Base-by-base conservation (phyloP, 495 filamentous ascomycete genomes). In the Coniosporium apollinis region DNA sequence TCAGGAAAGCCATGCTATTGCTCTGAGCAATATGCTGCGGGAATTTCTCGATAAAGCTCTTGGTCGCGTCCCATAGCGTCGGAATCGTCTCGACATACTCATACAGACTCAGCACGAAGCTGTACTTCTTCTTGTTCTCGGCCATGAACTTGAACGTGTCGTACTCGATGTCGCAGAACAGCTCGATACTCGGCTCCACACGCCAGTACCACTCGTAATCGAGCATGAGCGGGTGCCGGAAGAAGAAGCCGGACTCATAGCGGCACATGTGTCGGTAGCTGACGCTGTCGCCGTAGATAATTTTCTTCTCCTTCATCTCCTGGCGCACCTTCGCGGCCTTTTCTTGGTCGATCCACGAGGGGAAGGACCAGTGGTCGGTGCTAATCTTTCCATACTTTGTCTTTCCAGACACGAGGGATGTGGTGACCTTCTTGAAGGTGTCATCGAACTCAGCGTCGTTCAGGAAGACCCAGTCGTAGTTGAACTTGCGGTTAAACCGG, bases 391-490 rank as follows among this genome's bases (percentile, higher is more conserved):
- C 91, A 56, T 94, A 97, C 54, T 80, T 69, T 13, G 89, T 82
- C 38, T 68, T 86, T 18, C 89, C 89, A 11, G 85, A 94, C n/a
- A 84, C 76, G 22, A 97, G 66, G 3, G 82, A 71, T 8, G 72
- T 74, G 11, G 89, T 97, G 37, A 97, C 69, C 49, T 80, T 85
- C 59, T 82, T 96, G 63, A 97, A 97, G 8, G 72, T 70, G 1
- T 81, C 76, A 46, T 93, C 80, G 47, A 97, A 97, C 1, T 82
- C 79, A 51, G 83, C 70, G 52, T 97, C 89, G 56, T 97, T 97
- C 43, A 97, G 57, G 63, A 97, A 97, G 19, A 97, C 91, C 89
- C 89, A 97, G 51, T 96, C 89, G 56, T 97, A 97, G 62, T 94
- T 76, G 57, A 78, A 96, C 33, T 84, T 77, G 45, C 74, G 70